phyloP scores from a whole-genome alignment of 495 filamentous ascomycete genomes.

The Lophiostoma macrostomum region DNA sequence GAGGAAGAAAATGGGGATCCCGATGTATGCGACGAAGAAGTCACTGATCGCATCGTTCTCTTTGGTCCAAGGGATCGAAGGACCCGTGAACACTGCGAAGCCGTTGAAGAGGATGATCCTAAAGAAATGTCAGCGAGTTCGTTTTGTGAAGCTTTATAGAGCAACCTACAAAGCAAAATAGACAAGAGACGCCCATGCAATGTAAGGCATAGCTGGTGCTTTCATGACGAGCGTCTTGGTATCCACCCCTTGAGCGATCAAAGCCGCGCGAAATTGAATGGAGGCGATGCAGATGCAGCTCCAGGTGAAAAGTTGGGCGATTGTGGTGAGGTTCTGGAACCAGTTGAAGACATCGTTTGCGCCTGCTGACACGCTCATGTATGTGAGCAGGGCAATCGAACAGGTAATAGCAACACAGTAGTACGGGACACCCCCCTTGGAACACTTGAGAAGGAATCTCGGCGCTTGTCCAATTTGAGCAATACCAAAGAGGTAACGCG shows the following conservation, averaged over 20 bases:
- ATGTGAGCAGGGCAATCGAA: conserved; percentile 58
- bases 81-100: conserved; percentile 51
- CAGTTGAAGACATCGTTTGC: conserved; percentile 44
- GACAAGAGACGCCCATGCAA: conserved; percentile 57
- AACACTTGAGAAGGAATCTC: conserved; percentile 52
- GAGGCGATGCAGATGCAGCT: conserved; percentile 48
- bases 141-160: neutral
- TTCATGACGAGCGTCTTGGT: conserved; percentile 57
- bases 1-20: conserved; percentile 55
- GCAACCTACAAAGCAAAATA: conserved; percentile 47
- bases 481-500: conserved; percentile 70
- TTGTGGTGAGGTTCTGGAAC: conserved; percentile 44
- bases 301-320: conserved; percentile 57
- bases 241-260: conserved; percentile 54
- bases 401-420: conserved; percentile 55
- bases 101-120: conserved; percentile 55
- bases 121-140: conserved; percentile 1
- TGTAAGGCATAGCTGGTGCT: conserved; percentile 58
- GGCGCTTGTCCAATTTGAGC: conserved; percentile 65
- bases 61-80: too few relatives aligned
- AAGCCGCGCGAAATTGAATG: conserved; percentile 56
- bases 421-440: conserved; percentile 59
- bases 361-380: conserved; percentile 55
- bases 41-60: conserved; percentile 40
- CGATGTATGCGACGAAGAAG: conserved; percentile 59